Percentiles rank a stretch among this genome's conserved stretches.
Conservation (phyloP, 805 yeast genomes). For the Saccharomycodes ludwigii region DNA sequence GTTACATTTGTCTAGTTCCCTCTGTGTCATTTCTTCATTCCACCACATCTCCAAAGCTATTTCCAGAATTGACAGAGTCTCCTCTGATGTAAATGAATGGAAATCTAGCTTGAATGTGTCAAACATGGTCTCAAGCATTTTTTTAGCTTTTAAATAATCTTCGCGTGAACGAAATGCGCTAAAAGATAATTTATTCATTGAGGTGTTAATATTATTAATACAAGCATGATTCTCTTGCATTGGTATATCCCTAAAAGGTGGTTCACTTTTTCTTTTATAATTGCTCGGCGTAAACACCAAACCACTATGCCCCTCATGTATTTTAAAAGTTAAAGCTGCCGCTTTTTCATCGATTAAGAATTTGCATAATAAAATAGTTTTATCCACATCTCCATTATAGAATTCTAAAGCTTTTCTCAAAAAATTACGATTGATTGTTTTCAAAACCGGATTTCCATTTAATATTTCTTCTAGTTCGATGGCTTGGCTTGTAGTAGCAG, state of each 20-base stretch:
- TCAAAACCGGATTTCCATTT: constrained; percentile 24
- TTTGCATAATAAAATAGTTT: neutral
- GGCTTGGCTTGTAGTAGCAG: too few species aligned
- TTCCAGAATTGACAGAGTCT: constrained; percentile 31
- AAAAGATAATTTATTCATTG: too few species aligned
- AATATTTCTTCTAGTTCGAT: constrained; percentile 24
- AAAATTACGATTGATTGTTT: constrained; percentile 27
- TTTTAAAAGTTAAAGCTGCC: neutral
- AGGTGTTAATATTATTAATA: too few species aligned
- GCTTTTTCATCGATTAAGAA: neutral
- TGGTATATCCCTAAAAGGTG: neutral
- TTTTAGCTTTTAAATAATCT: constrained; percentile 7
- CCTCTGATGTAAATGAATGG: constrained; percentile 38
- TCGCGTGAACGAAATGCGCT: constrained; percentile 6
- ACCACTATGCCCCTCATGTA: too few species aligned
- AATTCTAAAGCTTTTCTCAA: constrained; percentile 27
- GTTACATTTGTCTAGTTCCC: constrained; percentile 23
- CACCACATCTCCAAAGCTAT: constrained; percentile 45
- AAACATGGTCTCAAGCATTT: constrained; percentile 11
- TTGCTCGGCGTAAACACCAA: constrained; percentile 1
- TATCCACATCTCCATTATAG: constrained; percentile 30
- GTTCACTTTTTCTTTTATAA: neutral
- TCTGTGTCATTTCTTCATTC: constrained; percentile 34
- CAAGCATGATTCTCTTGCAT: too few species aligned
- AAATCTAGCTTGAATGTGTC: constrained; percentile 32